Evolutionary conservation across 2,329 filamentous ascomycete species (phyloP).

Genomic region (Domatiomyces catenatus): DNA sequence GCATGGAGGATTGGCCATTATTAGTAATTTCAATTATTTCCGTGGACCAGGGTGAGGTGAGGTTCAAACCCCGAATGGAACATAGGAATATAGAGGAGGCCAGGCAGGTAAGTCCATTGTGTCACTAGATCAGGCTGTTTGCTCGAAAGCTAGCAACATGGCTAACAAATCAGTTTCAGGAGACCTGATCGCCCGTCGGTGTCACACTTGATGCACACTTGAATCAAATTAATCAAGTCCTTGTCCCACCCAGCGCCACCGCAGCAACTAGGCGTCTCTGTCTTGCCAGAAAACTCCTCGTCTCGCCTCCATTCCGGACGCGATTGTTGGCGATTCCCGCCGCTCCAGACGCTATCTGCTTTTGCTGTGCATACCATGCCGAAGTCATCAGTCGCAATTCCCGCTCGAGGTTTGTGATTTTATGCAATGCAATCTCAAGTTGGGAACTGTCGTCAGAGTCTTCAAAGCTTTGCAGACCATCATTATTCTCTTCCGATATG

Average conservation of each 20-base stretch:
- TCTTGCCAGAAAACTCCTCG: conserved; percentile 30
- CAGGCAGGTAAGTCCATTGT: no score
- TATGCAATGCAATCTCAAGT: conserved; percentile 8
- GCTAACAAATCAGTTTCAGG: no score
- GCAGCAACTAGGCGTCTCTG: conserved; percentile 29
- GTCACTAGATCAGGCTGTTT: no score
- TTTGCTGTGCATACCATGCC: conserved; percentile 33
- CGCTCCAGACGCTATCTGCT: conserved; percentile 26
- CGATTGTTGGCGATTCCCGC: neutral
- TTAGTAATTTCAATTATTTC: neutral
- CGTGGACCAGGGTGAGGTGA: neutral
- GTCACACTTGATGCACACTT: neutral
- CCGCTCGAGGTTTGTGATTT: conserved; percentile 18
- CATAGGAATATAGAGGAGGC: no score
- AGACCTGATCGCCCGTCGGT: neutral
- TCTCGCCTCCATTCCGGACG: conserved; percentile 23
- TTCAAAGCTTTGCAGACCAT: neutral
- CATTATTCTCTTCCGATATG: conserved; percentile 2
- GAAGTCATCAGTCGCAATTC: conserved; percentile 32
- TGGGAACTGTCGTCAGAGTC: conserved; percentile 6
- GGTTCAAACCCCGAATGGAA: neutral
- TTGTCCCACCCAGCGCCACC: conserved; percentile 7
- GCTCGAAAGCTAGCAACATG: no score
- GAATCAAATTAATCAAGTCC: neutral
- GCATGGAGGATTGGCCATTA: neutral